Evolutionary conservation across 1,284 basidiomycete genomes (phyloP).

Genomic region (Microbotryum intermedium): DNA sequence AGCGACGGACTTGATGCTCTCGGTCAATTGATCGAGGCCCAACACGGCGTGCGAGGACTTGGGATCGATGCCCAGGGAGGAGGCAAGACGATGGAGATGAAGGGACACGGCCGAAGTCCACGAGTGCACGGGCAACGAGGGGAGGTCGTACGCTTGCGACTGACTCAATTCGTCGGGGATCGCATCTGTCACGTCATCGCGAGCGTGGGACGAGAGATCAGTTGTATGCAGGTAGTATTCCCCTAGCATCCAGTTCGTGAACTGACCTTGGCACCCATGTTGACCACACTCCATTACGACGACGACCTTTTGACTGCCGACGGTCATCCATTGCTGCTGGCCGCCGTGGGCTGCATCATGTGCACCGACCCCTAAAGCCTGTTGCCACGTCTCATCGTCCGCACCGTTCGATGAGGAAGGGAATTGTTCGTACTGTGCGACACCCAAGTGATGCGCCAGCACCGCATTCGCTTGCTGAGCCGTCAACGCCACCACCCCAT

Average conservation of each 20-base stretch:
- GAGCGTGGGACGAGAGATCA: too few species aligned
- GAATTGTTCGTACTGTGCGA: constrained; percentile 14
- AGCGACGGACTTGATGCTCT: constrained; percentile 17
- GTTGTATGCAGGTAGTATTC: too few species aligned
- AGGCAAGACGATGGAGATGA: constrained; percentile 27
- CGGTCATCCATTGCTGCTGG: background rate
- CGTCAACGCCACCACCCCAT: background rate
- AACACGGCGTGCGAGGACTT: background rate
- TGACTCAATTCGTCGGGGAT: constrained; percentile 1
- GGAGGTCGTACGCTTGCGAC: background rate
- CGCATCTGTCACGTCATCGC: too few species aligned
- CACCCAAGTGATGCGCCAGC: constrained; percentile 26
- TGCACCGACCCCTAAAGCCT: background rate
- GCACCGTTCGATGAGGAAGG: background rate
- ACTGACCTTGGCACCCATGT: constrained; percentile 7
- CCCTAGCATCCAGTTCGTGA: too few species aligned
- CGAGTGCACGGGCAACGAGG: constrained; percentile 16
- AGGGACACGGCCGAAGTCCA: constrained; percentile 23
- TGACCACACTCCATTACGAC: constrained; percentile 24
- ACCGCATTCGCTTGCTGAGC: constrained; percentile 25
- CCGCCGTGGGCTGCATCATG: too few species aligned
- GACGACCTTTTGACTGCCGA: constrained; percentile 8
- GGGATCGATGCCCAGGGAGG: constrained; percentile 5
- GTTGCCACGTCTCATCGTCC: background rate
- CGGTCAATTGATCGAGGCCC: constrained; percentile 8